Conservation (phyloP, 2,329 filamentous ascomycete genomes). For the Fusarium redolens region DNA sequence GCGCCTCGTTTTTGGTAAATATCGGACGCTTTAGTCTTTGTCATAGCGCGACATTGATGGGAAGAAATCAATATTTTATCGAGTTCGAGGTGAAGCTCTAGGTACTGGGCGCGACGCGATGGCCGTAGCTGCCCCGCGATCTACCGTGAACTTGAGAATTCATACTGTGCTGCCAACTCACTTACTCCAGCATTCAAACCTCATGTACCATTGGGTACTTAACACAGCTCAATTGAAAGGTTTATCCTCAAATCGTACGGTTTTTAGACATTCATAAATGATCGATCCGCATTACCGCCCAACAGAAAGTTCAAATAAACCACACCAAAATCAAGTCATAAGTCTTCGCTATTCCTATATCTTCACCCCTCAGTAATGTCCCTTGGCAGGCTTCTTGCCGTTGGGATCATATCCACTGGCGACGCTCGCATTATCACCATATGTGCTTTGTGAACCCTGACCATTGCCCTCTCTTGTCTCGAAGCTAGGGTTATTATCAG, state of each 20-base stretch:
- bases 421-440: conserved; percentile 45
- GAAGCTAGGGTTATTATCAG: conserved; percentile 52
- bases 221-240: not conserved
- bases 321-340: conserved; percentile 14
- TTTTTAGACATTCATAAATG: not conserved
- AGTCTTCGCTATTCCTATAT: conserved; percentile 2
- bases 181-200: not conserved
- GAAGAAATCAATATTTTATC: not conserved
- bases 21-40: not conserved
- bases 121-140: conserved; percentile 38
- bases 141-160: conserved; percentile 13
- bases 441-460: conserved; percentile 39
- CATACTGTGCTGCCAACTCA: conserved; percentile 10
- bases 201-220: not conserved
- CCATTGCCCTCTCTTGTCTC: conserved; percentile 40
- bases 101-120: conserved; percentile 35
- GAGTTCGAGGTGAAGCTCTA: conserved; percentile 3
- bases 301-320: conserved; percentile 2
- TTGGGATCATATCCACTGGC: conserved; percentile 44
- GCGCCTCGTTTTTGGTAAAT: conserved; percentile 2
- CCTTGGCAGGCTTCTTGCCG: conserved; percentile 49
- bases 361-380: conserved; percentile 22
- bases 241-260: not conserved
- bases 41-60: conserved; percentile 9
- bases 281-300: conserved; percentile 4